phyloP scores from a whole-genome alignment of 495 filamentous ascomycete genomes.

The Rhizodiscina lignyota region DNA sequence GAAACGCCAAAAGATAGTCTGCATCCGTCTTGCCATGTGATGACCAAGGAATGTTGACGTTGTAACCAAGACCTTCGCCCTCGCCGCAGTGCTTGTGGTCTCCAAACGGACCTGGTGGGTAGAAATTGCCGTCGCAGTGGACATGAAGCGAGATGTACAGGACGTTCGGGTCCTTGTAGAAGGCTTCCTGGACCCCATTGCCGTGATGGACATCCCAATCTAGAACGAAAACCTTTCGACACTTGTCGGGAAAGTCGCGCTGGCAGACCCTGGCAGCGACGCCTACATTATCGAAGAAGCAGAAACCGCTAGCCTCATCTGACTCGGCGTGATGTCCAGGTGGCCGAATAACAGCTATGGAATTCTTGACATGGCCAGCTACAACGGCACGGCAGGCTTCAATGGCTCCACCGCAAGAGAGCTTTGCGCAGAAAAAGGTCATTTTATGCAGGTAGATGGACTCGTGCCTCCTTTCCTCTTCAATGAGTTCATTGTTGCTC shows the following conservation, averaged over 20 bases:
- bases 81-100: constrained; percentile 60
- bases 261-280: constrained; percentile 78
- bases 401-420: constrained; percentile 89
- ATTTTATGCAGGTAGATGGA: constrained; percentile 81
- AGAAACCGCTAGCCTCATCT: constrained; percentile 78
- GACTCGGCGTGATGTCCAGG: constrained; percentile 91
- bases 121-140: constrained; percentile 65
- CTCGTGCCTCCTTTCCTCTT: constrained; percentile 47
- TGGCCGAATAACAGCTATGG: constrained; percentile 84
- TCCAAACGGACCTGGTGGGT: constrained; percentile 62
- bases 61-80: constrained; percentile 60
- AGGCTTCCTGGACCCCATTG: constrained; percentile 93
- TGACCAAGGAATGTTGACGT: constrained; percentile 91
- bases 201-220: constrained; percentile 88
- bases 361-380: constrained; percentile 67
- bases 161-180: constrained; percentile 86
- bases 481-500: constrained; percentile 43
- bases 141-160: constrained; percentile 97
- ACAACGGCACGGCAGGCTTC: constrained; percentile 83
- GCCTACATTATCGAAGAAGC: constrained; percentile 92
- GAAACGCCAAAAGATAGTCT: constrained; percentile 92
- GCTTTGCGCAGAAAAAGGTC: constrained; percentile 60
- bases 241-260: constrained; percentile 51
- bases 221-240: constrained; percentile 78
- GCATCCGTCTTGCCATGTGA: constrained; percentile 89